phyloP scores from a whole-genome alignment of 495 filamentous ascomycete genomes.

The Saxophila tyrrhenica region DNA sequence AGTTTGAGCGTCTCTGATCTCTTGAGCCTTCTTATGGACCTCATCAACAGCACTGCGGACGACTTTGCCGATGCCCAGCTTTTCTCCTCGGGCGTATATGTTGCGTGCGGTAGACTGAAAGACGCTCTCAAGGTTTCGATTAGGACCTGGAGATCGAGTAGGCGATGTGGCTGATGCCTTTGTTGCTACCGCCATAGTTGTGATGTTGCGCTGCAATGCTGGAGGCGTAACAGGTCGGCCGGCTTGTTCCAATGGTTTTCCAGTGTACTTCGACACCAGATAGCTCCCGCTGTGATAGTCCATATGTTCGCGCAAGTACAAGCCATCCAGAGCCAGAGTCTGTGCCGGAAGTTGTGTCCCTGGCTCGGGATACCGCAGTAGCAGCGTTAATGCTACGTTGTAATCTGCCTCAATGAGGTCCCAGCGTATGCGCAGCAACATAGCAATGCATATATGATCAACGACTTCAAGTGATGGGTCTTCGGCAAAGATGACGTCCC shows the following conservation, averaged over 20 bases:
- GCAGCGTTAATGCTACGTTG: conserved; percentile 63
- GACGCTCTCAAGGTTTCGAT: conserved; percentile 59
- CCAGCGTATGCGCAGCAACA: conserved; percentile 90
- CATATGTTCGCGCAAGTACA: conserved; percentile 72
- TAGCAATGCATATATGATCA: conserved; percentile 80
- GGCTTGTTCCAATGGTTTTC: conserved; percentile 26
- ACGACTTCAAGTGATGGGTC: conserved; percentile 73
- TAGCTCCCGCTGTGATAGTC: conserved; percentile 56
- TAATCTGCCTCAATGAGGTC: conserved; percentile 76
- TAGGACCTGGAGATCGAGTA: conserved; percentile 5
- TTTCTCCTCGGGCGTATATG: conserved; percentile 70
- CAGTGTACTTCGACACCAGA: conserved; percentile 75
- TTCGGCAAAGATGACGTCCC: conserved; percentile 86
- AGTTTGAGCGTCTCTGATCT: conserved; percentile 33
- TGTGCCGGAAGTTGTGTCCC: conserved; percentile 52
- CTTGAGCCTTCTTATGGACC: conserved; percentile 61
- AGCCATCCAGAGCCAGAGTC: conserved; percentile 77
- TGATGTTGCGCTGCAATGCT: conserved; percentile 17
- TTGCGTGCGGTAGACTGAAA: conserved; percentile 78
- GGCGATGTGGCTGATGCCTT: not conserved
- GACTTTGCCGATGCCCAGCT: conserved; percentile 79
- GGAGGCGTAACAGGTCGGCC: conserved; percentile 20
- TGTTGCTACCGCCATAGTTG: conserved; percentile 9
- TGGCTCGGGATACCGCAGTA: conserved; percentile 68
- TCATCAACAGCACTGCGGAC: conserved; percentile 83